Evolutionary conservation across 345 rosid species (phyloP).

Genomic region (Toxicodendron radicans): DNA sequence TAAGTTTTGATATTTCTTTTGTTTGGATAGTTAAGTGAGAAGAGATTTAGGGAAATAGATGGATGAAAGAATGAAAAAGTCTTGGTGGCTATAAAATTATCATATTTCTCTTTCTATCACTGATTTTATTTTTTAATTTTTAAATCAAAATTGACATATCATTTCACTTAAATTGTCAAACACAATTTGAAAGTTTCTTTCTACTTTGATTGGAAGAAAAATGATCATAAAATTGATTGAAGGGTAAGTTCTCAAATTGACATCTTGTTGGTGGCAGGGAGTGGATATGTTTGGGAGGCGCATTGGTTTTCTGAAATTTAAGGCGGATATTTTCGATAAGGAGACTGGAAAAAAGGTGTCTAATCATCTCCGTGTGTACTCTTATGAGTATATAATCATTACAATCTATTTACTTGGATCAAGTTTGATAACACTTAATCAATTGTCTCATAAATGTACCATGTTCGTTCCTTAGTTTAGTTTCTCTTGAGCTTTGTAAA

Average conservation of each 20-base stretch:
- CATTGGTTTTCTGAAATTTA: slow-evolving; percentile 85
- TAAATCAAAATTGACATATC: neutral
- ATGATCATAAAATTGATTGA: neutral
- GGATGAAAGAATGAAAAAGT: neutral
- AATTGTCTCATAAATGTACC: neutral
- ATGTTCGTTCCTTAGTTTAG: neutral
- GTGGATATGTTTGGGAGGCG: slow-evolving; percentile 88
- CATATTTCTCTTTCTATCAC: neutral
- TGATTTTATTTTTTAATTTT: no score
- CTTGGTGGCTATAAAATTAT: neutral
- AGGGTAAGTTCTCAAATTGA: slow-evolving; percentile 1
- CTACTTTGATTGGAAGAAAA: neutral
- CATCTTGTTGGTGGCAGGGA: slow-evolving; percentile 47
- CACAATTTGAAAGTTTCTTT: neutral
- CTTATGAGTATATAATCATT: neutral
- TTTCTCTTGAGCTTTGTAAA: slow-evolving; percentile 1
- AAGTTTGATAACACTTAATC: neutral
- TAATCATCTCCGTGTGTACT: slow-evolving; percentile 18
- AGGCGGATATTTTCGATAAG: slow-evolving; percentile 66
- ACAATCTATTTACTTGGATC: neutral
- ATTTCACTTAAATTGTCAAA: neutral
- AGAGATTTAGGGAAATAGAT: neutral
- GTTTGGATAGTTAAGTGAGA: neutral
- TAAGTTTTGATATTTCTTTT: neutral
- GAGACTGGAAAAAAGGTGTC: slow-evolving; percentile 72